Conservation (phyloP, 768 basidiomycete genomes). For the Sporobolomyces roseus region DNA sequence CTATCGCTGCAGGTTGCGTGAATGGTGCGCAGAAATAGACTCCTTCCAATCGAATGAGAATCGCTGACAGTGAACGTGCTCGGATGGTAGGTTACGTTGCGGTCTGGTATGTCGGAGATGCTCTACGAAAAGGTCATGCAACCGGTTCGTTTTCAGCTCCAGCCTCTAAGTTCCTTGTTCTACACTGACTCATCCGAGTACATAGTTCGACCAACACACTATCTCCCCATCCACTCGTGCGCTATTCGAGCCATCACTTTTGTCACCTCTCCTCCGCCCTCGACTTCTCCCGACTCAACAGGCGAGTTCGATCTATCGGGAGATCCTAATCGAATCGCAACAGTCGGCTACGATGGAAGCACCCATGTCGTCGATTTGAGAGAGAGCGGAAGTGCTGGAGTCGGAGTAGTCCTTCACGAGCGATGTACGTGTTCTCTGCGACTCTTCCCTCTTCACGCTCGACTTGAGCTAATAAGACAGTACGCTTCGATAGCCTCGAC, state of each 20-base stretch:
- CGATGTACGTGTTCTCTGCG: conserved; percentile 32
- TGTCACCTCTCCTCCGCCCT: conserved; percentile 54
- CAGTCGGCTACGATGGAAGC: conserved; percentile 75
- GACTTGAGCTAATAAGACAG: not conserved
- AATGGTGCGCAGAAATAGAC: conserved; percentile 64
- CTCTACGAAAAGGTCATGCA: conserved; percentile 30
- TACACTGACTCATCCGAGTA: not conserved
- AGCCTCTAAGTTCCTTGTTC: not conserved
- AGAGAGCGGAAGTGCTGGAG: conserved; percentile 50
- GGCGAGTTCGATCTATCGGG: conserved; percentile 51
- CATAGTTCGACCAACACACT: conserved; percentile 63
- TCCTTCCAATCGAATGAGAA: not conserved
- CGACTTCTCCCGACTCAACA: conserved; percentile 53
- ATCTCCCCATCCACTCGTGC: conserved; percentile 70
- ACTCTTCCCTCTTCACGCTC: not conserved
- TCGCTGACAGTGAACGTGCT: not conserved
- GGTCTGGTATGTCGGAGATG: conserved; percentile 47
- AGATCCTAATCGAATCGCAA: conserved; percentile 69
- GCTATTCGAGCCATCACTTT: conserved; percentile 72
- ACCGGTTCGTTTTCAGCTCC: not conserved
- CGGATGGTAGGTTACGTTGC: conserved; percentile 48
- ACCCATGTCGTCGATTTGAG: conserved; percentile 72
- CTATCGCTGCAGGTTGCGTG: conserved; percentile 75
- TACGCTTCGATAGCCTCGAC: conserved; percentile 56
- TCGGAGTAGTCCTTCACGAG: conserved; percentile 25